Percentiles rank a stretch among this genome's conserved stretches.
phyloP scores from a whole-genome alignment of 441 rosid species.

The Pelargonium cotyledonis region DNA sequence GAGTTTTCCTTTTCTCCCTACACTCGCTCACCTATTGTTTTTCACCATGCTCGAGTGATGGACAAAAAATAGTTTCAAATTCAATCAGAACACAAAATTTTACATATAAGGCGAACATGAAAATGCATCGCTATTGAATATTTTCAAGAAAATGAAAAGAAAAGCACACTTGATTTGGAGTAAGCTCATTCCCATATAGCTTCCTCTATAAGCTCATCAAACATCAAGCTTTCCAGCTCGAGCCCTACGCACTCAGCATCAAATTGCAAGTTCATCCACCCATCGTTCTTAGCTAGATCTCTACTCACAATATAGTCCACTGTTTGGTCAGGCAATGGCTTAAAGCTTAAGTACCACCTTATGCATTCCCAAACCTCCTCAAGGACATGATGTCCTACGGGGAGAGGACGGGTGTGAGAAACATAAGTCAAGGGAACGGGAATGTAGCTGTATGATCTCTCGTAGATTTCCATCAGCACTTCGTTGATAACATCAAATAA shows the following conservation, averaged over 20 bases:
- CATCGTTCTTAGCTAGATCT: slow-evolving; percentile 47
- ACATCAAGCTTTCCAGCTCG: slow-evolving; percentile 64
- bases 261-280: slow-evolving; percentile 82
- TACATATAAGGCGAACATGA: not conserved
- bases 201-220: slow-evolving; percentile 67
- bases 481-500: slow-evolving; percentile 76
- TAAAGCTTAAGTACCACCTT: slow-evolving; percentile 44
- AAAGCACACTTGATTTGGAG: not conserved
- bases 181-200: slow-evolving; percentile 17
- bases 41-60: not conserved
- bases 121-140: too few relatives aligned
- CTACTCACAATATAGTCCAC: slow-evolving; percentile 37
- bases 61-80: not conserved
- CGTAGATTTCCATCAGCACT: slow-evolving; percentile 50
- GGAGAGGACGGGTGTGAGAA: slow-evolving; percentile 52
- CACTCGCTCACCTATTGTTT: not conserved
- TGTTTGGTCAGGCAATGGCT: slow-evolving; percentile 29
- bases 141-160: not conserved
- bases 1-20: not conserved
- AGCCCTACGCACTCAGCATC: slow-evolving; percentile 64
- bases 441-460: slow-evolving; percentile 46
- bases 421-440: slow-evolving; percentile 47
- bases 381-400: slow-evolving; percentile 47
- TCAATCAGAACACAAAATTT: not conserved
- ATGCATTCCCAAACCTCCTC: slow-evolving; percentile 66